Conservation (phyloP, 176 grass and related monocot genomes). For the Juncus effusus region DNA sequence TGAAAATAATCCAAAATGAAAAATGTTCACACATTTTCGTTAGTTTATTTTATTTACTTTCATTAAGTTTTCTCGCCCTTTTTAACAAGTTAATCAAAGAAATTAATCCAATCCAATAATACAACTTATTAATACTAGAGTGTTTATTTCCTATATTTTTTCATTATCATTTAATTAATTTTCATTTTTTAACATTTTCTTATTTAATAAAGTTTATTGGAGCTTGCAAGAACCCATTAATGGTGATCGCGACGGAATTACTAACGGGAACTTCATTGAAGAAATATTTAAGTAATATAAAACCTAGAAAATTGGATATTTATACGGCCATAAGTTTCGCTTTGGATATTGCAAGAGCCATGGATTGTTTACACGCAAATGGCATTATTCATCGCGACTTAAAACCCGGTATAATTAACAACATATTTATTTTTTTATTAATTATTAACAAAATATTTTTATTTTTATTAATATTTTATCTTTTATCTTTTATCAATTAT, state of each 20-base stretch:
- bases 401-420: conserved; percentile 36
- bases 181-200: background rate
- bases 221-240: conserved; percentile 55
- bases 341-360: conserved; percentile 49
- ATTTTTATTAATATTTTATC: background rate
- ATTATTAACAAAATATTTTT: conserved; percentile 2
- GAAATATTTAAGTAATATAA: conserved; percentile 48
- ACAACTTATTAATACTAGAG: too few species aligned
- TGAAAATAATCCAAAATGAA: too few species aligned
- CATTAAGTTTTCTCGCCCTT: too few species aligned
- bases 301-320: conserved; percentile 38
- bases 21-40: too few species aligned
- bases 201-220: conserved; percentile 47
- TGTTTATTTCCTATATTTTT: background rate
- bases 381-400: conserved; percentile 57
- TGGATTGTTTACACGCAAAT: conserved; percentile 58
- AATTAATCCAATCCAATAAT: too few species aligned
- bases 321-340: conserved; percentile 40
- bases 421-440: background rate
- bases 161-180: conserved; percentile 18
- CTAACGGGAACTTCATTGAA: conserved; percentile 48
- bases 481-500: background rate
- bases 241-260: conserved; percentile 50
- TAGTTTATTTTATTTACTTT: too few species aligned
- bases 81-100: too few species aligned